Percentiles rank a stretch among this genome's conserved stretches.
Conservation (phyloP, 1,284 basidiomycete genomes). For the Cutaneotrichosporon sp. region DNA sequence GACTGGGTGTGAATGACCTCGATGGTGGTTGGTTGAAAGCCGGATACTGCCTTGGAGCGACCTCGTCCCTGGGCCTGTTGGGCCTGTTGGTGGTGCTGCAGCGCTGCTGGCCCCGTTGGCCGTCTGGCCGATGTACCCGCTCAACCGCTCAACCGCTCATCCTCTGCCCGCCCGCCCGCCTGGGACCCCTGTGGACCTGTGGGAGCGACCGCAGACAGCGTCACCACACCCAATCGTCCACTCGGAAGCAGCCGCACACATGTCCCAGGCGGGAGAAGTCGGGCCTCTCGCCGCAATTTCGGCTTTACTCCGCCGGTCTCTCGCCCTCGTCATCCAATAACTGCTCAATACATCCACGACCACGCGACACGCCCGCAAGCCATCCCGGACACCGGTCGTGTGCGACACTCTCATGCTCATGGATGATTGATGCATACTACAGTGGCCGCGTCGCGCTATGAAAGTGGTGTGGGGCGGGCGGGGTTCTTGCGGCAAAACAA, state of each 20-base stretch:
- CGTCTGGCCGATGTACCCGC: no score
- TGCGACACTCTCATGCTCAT: slow-evolving; percentile 5
- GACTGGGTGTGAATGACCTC: slow-evolving; percentile 6
- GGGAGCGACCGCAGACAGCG: no score
- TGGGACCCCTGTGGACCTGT: no score
- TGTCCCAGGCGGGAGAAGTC: not conserved
- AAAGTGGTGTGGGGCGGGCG: not conserved
- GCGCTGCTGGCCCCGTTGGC: not conserved
- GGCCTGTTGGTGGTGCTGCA: no score
- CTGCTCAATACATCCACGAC: not conserved
- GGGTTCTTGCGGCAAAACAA: not conserved
- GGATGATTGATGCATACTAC: slow-evolving; percentile 8
- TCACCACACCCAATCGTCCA: not conserved
- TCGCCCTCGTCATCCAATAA: not conserved
- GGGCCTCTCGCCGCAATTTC: slow-evolving; percentile 2
- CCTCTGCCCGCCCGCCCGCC: no score
- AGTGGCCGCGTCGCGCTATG: not conserved
- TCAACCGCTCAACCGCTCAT: no score
- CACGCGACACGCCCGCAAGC: not conserved
- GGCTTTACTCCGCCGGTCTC: slow-evolving; percentile 7
- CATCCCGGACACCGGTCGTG: not conserved
- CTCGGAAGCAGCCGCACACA: slow-evolving; percentile 1
- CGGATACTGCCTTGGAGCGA: no score
- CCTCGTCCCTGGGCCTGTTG: no score
- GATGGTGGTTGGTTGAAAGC: slow-evolving; percentile 7